Evolutionary conservation across 441 rosid genomes (phyloP).

Genomic region (Gossypium trilobum): DNA sequence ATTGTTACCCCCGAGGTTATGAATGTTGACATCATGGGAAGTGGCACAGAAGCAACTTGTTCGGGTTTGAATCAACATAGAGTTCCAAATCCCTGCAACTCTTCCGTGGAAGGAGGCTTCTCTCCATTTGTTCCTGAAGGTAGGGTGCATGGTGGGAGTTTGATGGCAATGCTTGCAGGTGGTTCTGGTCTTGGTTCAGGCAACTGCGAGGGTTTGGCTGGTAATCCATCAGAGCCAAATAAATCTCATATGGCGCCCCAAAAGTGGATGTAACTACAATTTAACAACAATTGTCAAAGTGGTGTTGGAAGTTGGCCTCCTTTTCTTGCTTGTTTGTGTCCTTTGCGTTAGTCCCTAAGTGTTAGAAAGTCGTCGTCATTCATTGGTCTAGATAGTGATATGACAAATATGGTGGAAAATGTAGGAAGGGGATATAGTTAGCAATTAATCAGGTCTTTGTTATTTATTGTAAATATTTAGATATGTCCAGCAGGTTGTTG

Average conservation of each 20-base stretch:
- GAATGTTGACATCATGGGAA: constrained; percentile 42
- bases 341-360: constrained; percentile 21
- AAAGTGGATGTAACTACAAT: neutral
- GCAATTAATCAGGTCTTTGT: constrained; percentile 23
- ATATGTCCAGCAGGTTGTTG: constrained; percentile 21
- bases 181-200: constrained; percentile 38
- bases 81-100: constrained; percentile 10
- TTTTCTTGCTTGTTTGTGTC: constrained; percentile 11
- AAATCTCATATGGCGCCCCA: constrained; percentile 24
- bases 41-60: constrained; percentile 18
- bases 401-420: constrained; percentile 21
- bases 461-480: constrained; percentile 34
- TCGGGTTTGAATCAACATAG: constrained; percentile 35
- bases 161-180: constrained; percentile 69
- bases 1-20: constrained; percentile 37
- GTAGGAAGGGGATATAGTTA: constrained; percentile 21
- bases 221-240: constrained; percentile 19
- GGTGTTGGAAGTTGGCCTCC: neutral
- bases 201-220: constrained; percentile 19
- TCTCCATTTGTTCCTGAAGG: constrained; percentile 67
- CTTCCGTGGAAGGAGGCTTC: constrained; percentile 22
- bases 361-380: constrained; percentile 23
- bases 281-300: neutral
- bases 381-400: constrained; percentile 20
- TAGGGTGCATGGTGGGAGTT: constrained; percentile 92